Percentiles rank a stretch among this genome's conserved stretches.
These are phyloP conservation scores for Entomortierella parvispora DNA, from an alignment of 192 early-diverging fungal species.

Conservation along the genomic window DNA sequence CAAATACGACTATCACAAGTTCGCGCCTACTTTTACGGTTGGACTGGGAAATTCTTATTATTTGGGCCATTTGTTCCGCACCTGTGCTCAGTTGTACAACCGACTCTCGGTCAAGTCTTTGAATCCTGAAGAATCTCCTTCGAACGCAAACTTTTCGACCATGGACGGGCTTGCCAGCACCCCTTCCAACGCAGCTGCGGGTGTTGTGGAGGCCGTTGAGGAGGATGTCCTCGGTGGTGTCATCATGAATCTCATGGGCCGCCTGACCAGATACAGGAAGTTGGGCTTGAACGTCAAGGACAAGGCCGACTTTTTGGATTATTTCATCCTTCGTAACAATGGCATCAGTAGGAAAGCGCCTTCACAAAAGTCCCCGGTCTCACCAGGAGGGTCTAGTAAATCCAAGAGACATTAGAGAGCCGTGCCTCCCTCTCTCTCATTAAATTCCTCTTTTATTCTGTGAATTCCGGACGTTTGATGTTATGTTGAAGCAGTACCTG, in stretches of 20 bases:
- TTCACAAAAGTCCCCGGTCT: too few species aligned
- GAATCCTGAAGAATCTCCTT: slow-evolving; percentile 60
- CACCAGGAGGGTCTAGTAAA: too few species aligned
- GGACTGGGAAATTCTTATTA: slow-evolving; percentile 53
- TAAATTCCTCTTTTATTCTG: too few species aligned
- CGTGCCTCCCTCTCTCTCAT: too few species aligned
- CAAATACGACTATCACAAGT: slow-evolving; percentile 73
- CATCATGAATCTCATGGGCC: slow-evolving; percentile 63
- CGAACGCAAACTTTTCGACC: slow-evolving; percentile 40
- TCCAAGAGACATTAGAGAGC: too few species aligned
- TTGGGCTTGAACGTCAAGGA: slow-evolving; percentile 71
- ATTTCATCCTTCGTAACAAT: slow-evolving; percentile 58
- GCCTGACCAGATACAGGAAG: slow-evolving; percentile 74
- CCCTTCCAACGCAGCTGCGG: slow-evolving; percentile 18
- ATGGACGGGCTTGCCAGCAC: slow-evolving; percentile 33
- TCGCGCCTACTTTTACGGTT: slow-evolving; percentile 73
- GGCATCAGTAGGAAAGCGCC: slow-evolving; percentile 13
- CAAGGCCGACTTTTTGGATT: slow-evolving; percentile 82
- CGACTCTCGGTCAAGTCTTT: slow-evolving; percentile 59
- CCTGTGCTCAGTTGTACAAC: slow-evolving; percentile 59
- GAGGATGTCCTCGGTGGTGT: slow-evolving; percentile 68
- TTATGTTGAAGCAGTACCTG: too few species aligned
- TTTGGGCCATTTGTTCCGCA: slow-evolving; percentile 32
- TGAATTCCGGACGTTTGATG: too few species aligned
- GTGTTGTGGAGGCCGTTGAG: slow-evolving; percentile 37